phyloP scores from a whole-genome alignment of 1,284 basidiomycete genomes.

The Apiotrichum gracile region DNA sequence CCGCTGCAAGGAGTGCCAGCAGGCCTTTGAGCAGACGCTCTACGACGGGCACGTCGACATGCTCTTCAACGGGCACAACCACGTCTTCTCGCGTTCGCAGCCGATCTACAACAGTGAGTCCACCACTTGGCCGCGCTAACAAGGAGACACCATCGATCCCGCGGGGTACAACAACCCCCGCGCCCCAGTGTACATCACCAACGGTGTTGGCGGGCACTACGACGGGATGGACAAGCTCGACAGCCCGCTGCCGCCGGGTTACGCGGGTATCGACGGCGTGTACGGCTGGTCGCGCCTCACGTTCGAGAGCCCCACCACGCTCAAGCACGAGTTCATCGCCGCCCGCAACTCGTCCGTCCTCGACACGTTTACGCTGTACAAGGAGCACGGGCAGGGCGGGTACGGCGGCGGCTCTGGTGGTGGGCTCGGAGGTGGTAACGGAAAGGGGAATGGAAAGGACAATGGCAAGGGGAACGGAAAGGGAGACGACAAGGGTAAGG shows the following conservation, averaged over 20 bases:
- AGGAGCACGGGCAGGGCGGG: slow-evolving; percentile 9
- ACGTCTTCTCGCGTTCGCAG: slow-evolving; percentile 35
- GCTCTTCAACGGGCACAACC: slow-evolving; percentile 40
- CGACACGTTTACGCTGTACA: slow-evolving; percentile 22
- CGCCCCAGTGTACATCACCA: slow-evolving; percentile 31
- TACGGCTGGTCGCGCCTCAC: slow-evolving; percentile 38
- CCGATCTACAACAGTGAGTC: slow-evolving; percentile 35
- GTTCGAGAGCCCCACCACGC: slow-evolving; percentile 35
- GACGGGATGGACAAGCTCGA: slow-evolving; percentile 34
- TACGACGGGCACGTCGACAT: slow-evolving; percentile 42
- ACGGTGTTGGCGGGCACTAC: slow-evolving; percentile 38
- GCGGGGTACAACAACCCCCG: slow-evolving; percentile 24
- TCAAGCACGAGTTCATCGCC: slow-evolving; percentile 25
- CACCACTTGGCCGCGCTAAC: not conserved
- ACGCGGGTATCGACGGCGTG: slow-evolving; percentile 24
- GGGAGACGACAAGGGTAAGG: not conserved
- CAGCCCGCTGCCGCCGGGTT: slow-evolving; percentile 20
- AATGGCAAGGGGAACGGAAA: not conserved
- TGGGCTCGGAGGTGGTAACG: not conserved
- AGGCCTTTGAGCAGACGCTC: slow-evolving; percentile 40
- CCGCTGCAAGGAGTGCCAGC: slow-evolving; percentile 27
- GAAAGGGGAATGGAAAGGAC: not conserved
- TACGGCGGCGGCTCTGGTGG: not conserved
- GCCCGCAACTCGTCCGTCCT: slow-evolving; percentile 20
- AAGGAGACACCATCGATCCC: slow-evolving; percentile 26